Conservation (phyloP, 495 filamentous ascomycete species). For the Hyaloscypha hepaticicola region DNA sequence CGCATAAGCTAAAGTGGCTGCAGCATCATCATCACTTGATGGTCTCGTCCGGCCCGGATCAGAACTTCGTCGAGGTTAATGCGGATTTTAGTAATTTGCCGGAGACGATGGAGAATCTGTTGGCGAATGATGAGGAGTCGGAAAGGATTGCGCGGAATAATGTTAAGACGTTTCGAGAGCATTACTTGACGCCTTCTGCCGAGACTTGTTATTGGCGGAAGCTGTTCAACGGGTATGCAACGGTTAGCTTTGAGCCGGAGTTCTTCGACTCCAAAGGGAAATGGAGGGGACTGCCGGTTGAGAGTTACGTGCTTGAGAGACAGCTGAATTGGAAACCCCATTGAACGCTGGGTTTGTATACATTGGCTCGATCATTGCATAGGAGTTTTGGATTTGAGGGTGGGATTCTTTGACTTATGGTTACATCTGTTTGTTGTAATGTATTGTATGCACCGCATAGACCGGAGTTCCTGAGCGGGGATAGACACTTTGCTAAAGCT, state of each 20-base stretch:
- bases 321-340: constrained; percentile 4
- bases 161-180: constrained; percentile 53
- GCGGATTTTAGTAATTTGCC: constrained; percentile 55
- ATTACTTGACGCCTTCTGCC: constrained; percentile 60
- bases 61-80: constrained; percentile 60
- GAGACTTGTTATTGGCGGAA: constrained; percentile 61
- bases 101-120: constrained; percentile 49
- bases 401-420: too few relatives aligned
- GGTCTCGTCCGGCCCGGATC: constrained; percentile 46
- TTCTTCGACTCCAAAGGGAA: not conserved
- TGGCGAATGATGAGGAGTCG: constrained; percentile 48
- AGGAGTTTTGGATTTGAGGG: too few relatives aligned
- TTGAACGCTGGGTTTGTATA: not conserved
- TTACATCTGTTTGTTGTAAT: too few relatives aligned
- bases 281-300: constrained; percentile 15
- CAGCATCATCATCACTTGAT: constrained; percentile 45
- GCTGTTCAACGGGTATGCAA: constrained; percentile 49
- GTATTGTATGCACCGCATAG: too few relatives aligned
- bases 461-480: too few relatives aligned
- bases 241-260: constrained; percentile 31
- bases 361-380: not conserved
- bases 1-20: constrained; percentile 47
- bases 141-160: constrained; percentile 56
- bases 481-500: too few relatives aligned
- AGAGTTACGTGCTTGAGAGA: constrained; percentile 11